Percentiles rank a stretch among this genome's conserved stretches.
Conservation (phyloP, 2,329 filamentous ascomycete genomes). For the Cladophialophora yegresii region DNA sequence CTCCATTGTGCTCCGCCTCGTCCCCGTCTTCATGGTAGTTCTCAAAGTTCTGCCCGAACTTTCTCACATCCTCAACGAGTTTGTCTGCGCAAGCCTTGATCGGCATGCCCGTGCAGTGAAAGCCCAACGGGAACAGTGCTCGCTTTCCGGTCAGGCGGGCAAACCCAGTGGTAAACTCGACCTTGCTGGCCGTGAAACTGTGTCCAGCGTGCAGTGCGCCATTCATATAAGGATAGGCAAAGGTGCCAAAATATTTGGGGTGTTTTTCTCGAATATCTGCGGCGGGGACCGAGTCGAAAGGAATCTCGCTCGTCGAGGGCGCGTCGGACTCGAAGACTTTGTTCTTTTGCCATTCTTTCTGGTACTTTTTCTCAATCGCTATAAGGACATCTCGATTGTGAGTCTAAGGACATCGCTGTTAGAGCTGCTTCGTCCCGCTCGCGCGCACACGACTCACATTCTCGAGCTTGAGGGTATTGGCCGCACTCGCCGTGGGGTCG, state of each 20-base stretch:
- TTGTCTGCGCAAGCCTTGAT: conserved; percentile 98
- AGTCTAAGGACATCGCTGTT: conserved; percentile 55
- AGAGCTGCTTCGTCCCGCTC: background rate
- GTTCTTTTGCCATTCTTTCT: conserved; percentile 76
- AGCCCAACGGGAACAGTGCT: conserved; percentile 85
- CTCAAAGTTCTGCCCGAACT: conserved; percentile 86
- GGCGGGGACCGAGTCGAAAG: conserved; percentile 70
- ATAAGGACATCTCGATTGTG: conserved; percentile 84
- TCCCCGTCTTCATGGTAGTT: conserved; percentile 67
- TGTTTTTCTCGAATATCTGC: conserved; percentile 75
- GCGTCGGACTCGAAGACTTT: conserved; percentile 84
- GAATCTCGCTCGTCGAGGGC: conserved; percentile 74
- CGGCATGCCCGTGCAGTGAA: conserved; percentile 95
- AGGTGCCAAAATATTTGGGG: conserved; percentile 88
- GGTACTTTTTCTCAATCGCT: conserved; percentile 86
- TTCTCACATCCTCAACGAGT: conserved; percentile 81
- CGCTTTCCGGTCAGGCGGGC: conserved; percentile 88
- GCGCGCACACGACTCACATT: conserved; percentile 47
- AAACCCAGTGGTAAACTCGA: conserved; percentile 87
- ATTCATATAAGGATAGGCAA: conserved; percentile 82
- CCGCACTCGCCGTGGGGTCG: conserved; percentile 56
- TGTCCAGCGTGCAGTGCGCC: conserved; percentile 88
- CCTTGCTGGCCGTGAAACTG: conserved; percentile 86
- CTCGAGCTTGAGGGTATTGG: conserved; percentile 67
- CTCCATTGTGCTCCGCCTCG: conserved; percentile 50